phyloP scores from a whole-genome alignment of 345 rosid genomes.

The Eutrema japonicum region DNA sequence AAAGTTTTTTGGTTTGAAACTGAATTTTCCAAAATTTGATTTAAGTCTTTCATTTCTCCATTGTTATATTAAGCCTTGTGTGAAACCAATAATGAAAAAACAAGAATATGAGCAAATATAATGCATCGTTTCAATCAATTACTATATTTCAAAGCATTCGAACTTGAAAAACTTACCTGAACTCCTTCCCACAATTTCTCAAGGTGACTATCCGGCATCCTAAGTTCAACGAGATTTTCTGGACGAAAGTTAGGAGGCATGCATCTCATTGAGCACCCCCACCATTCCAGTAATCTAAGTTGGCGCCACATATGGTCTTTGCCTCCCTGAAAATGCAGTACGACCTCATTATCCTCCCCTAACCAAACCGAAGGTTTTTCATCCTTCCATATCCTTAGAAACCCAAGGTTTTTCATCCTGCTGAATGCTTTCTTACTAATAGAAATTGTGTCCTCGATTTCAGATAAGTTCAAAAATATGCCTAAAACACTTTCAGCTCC shows the following conservation, averaged over 20 bases:
- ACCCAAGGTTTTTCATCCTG: conserved; percentile 5
- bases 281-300: conserved; percentile 1
- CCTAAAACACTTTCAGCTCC: conserved; percentile 7
- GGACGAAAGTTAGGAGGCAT: conserved; percentile 6
- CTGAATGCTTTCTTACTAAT: neutral
- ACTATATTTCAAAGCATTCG: neutral
- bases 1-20: neutral
- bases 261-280: neutral
- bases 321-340: neutral
- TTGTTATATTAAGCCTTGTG: neutral
- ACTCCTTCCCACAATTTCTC: conserved; percentile 6
- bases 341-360: neutral
- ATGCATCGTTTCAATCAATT: neutral
- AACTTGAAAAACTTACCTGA: neutral
- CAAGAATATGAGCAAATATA: neutral
- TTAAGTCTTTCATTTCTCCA: neutral
- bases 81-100: neutral
- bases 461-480: conserved; percentile 3
- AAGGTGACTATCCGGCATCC: conserved; percentile 17
- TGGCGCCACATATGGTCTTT: neutral
- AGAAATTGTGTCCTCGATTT: neutral
- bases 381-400: conserved; percentile 1
- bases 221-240: conserved; percentile 19
- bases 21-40: neutral
- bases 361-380: conserved; percentile 5